Base-by-base conservation (phyloP, 345 rosid species). In the Cardamine occulta region DNA sequence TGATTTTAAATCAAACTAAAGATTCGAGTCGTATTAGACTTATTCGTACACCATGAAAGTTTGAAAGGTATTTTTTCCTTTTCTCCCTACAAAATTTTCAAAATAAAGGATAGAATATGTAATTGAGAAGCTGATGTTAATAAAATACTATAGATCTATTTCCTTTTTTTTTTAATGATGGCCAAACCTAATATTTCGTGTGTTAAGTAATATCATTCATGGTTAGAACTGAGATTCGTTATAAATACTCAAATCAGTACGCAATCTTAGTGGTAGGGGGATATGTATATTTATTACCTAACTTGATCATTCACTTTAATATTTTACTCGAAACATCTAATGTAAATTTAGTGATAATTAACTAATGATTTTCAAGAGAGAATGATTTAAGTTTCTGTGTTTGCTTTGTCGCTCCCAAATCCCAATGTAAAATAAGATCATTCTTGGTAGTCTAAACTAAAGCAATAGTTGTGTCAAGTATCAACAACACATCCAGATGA, bases 21-120 rank as follows among this genome's bases (percentile, higher is more conserved):
- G 66, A 77, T 70, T 70, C 72, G 66, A 70, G 66, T 76, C 72
- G 19, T 35, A 54, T 32, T 45, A 63, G 52, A 76, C 70, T 69
- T 32, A 14, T 68, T 26, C 35, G 14, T 18, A 39, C 47, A 60
- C 68, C 68, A 68, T 68, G 48, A 61, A 75, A 51, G 21, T 53
- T 32, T 42, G 40, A 62, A 76, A 32, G 52, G n/a, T 66, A 9
- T 37, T 24, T 48, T 13, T 66, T 23, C 8, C 15, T 18, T 28
- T 18, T 75, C 8, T 68, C 29, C 60, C 26, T 51, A 51, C 59
- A 59, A 12, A 75, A 17, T 5, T 31, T 61, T 68, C 63, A 76
- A 75, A 61, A 61, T 61, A 68, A 75, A 75, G 55, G 28, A 29
- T 60, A n/a, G 48, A 52, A 75, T 28, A 68, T 67, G 74, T 60